Evolutionary conservation across 768 basidiomycete species (phyloP), one percentile per base, ranked within the genome.

Genomic region (Leucosporidium creatinivorum): DNA sequence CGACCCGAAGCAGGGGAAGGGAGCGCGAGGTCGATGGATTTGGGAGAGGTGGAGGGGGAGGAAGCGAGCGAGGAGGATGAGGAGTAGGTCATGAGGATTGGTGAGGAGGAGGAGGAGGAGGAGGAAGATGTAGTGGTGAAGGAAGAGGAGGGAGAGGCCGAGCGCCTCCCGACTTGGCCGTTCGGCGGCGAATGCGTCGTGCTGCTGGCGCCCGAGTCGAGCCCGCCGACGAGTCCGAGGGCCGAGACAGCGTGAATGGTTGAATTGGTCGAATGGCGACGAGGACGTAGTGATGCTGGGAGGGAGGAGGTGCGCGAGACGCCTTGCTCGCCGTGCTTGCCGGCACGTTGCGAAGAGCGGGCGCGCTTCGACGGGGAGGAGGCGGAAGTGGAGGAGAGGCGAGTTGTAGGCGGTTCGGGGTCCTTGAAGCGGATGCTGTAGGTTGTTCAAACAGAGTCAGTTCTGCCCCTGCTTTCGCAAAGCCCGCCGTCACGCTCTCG

Each of bases 341-440:
- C 1, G 4, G 15, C 25, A 48, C 25, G n/a, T 5, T 26, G 36
- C 44, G 30, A n/a, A 33, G 23, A 26, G 18, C 39, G n/a, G 28
- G 49, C 7, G 28, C 15, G 25, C 26, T 30, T 23, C 18, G n/a
- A n/a, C n/a, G 7, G 30, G 28, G 13, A 7, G 31, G 51, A 21
- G 25, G 44, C 18, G 18, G n/a, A 13, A 23, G 7, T 18, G n/a
- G 13, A 15, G 26, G 44, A 25, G 10, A 59, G 62, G 61, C 56
- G 23, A 55, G 39, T 44, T 0, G 60, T 52, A 0, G 66, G 62
- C 18, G 66, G 66, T 47, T 71, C 70, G 12, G 70, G 70, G 61
- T 71, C 70, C 48, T 71, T 71, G 64, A 71, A 71, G 28, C 66
- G 63, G 50, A 65, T 58, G 25, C 70, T 71, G 58, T 25, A 28